Base-by-base conservation (phyloP, 1,139 yeast species). In the Pichia sp. region DNA sequence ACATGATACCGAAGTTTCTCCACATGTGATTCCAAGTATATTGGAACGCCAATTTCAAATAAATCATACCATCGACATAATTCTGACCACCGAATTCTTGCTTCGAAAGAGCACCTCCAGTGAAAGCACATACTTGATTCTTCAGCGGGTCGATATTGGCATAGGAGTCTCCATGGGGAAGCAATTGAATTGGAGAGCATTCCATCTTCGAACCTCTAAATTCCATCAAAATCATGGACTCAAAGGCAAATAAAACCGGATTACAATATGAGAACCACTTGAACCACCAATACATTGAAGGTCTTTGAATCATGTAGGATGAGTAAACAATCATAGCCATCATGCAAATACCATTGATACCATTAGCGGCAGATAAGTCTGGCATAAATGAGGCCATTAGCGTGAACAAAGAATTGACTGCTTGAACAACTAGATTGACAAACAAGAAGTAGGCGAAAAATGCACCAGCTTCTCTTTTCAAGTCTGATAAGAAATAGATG, bases 271-370 rank as follows among this genome's bases (percentile, higher is more conserved):
- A 75, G 38, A 80, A 75, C 87, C 87, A 82, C 64, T 78, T 75
- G 61, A 81, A 80, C 85, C 85, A 81, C 54, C 82, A 82, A 55
- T 77, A 82, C 85, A 81, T 81, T 0, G 78, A 74, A 11, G 80
- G 80, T 53, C 77, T 66, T 63, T 80, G 85, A 61, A 82, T 76
- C 78, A 79, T 74, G 67, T 75, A 81, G 13, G 83, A 78, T n/a
- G 82, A 74, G 62, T 80, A 81, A 31, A 79, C 67, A 54, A 78
- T 67, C 47, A 76, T 60, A 1, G 77, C 73, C 67, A 80, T 66
- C 65, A 80, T 68, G 26, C 72, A 53, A 8, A 79, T 60, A 68
- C 85, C 85, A 29, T 79, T 73, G 52, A 80, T 57, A 1, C 82
- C 76, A 61, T 76, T 78, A 0, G 86, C 85, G 54, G 73, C 75